Conservation (phyloP, 345 rosid species). For the Ceriops tagal region DNA sequence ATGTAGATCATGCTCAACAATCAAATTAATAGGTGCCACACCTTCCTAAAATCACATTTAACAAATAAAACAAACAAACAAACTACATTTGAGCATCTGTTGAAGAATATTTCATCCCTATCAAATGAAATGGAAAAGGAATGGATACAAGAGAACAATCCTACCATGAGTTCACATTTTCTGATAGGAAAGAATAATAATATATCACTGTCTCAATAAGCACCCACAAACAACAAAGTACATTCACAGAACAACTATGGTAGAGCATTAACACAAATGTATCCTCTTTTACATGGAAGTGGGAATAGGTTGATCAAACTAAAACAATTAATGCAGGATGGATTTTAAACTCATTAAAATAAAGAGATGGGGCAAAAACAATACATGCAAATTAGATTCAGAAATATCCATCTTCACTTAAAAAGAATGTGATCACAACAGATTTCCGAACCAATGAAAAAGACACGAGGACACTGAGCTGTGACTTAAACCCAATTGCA, state of each 20-base stretch:
- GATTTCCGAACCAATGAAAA: background rate
- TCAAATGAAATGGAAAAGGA: background rate
- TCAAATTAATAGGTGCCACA: conserved; percentile 57
- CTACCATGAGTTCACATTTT: too few relatives aligned
- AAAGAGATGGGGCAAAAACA: background rate
- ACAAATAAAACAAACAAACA: background rate
- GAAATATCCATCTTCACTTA: background rate
- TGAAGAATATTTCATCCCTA: background rate
- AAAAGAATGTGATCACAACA: background rate
- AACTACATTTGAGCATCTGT: background rate
- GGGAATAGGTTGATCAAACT: too few relatives aligned
- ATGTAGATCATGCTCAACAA: conserved; percentile 62
- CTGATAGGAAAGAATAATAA: too few relatives aligned
- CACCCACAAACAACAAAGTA: too few relatives aligned
- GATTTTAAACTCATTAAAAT: background rate
- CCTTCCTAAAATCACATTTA: conserved; percentile 65
- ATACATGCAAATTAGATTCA: background rate
- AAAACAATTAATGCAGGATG: background rate
- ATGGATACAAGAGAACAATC: too few relatives aligned
- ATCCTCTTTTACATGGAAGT: too few relatives aligned
- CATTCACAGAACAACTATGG: too few relatives aligned
- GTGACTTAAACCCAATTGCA: background rate
- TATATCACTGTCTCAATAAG: too few relatives aligned
- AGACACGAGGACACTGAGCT: too few relatives aligned
- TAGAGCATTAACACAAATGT: too few relatives aligned